A percentile compares a stretch with the other conserved stretches of the same genome.
Evolutionary conservation across 306 rosid species (phyloP).

Genomic region (Castanospermum australe): DNA sequence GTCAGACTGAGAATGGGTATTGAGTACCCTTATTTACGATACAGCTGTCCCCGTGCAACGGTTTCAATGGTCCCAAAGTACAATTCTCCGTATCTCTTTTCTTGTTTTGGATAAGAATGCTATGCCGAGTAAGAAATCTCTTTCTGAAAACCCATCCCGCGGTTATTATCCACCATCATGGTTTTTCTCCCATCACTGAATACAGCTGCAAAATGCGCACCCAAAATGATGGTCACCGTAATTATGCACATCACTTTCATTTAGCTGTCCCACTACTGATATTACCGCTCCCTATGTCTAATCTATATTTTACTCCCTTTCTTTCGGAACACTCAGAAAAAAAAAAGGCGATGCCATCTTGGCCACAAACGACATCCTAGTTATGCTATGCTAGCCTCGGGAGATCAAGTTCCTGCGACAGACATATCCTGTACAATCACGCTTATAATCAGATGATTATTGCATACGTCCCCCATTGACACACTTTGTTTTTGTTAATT

Average conservation of each 20-base stretch:
- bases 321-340: neutral
- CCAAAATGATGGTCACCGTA: conserved; percentile 8
- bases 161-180: neutral
- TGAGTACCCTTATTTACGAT: neutral
- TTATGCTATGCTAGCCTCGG: neutral
- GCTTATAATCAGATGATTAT: neutral
- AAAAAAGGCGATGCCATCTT: neutral
- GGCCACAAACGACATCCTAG: neutral
- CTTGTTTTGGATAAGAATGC: neutral
- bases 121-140: neutral
- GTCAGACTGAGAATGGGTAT: neutral
- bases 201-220: conserved; percentile 28
- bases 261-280: conserved; percentile 24
- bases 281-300: neutral
- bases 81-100: conserved; percentile 31
- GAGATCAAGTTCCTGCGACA: neutral
- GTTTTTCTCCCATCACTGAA: neutral
- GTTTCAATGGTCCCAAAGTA: conserved; percentile 30
- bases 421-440: neutral
- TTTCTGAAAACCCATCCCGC: neutral
- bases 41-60: conserved; percentile 40
- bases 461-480: conserved; percentile 16
- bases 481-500: neutral
- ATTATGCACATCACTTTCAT: conserved; percentile 28
- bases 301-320: neutral